Evolutionary conservation across 371 early-diverging fungal genomes (phyloP).

Genomic region (Conidiobolus incongruus): DNA sequence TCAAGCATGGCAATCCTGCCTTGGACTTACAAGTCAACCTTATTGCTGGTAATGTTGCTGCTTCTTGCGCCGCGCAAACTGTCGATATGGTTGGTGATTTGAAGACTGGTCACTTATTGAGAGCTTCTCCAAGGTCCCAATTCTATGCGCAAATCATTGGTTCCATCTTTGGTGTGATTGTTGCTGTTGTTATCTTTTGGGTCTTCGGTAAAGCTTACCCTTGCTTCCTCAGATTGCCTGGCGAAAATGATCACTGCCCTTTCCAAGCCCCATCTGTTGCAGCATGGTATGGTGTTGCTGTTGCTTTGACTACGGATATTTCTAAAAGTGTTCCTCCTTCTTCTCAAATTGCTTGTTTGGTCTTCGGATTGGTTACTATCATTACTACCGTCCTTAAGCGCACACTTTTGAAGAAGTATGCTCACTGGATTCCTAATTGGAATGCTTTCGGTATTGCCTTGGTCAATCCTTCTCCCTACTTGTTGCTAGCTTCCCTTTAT

Average conservation of each 20-base stretch:
- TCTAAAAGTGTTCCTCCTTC: constrained; percentile 5
- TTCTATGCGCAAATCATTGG: constrained; percentile 36
- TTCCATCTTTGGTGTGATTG: constrained; percentile 28
- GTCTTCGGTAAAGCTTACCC: constrained; percentile 34
- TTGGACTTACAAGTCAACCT: constrained; percentile 24
- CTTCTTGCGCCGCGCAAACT: constrained; percentile 30
- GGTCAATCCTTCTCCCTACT: constrained; percentile 29
- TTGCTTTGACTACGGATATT: constrained; percentile 21
- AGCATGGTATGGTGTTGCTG: constrained; percentile 34
- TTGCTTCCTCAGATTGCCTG: constrained; percentile 16
- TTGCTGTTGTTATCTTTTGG: constrained; percentile 30
- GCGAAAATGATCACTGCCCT: constrained; percentile 9
- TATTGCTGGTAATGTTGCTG: constrained; percentile 32
- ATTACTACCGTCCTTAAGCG: constrained; percentile 15
- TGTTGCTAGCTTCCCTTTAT: constrained; percentile 22
- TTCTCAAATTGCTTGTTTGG: constrained; percentile 14
- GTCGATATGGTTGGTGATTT: constrained; percentile 44
- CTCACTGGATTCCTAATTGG: constrained; percentile 27
- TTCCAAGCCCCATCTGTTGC: constrained; percentile 29
- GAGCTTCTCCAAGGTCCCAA: constrained; percentile 38
- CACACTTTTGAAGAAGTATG: constrained; percentile 17
- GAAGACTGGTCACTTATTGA: constrained; percentile 34
- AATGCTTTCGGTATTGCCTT: constrained; percentile 45
- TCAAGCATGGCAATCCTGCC: constrained; percentile 19
- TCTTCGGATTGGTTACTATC: constrained; percentile 18